Evolutionary conservation across 1,284 basidiomycete species (phyloP), one percentile per base, ranked within the genome.

Genomic region (Cutaneotrichosporon cavernicola): DNA sequence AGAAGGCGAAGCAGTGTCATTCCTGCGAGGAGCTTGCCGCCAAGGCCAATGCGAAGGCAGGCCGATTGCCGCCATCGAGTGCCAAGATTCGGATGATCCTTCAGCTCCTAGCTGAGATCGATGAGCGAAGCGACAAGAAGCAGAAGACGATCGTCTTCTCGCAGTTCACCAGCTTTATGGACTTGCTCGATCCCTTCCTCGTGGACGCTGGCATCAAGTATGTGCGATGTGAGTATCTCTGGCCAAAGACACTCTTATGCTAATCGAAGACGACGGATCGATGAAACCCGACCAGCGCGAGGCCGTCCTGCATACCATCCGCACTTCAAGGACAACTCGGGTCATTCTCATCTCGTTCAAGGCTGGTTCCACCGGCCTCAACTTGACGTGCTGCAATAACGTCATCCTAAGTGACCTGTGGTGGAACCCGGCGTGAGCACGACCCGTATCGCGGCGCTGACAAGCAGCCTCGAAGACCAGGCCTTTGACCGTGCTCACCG

Each of bases 331-430:
- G 11, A 82, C 73, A 4, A 86, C 84, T 16, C 85, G 83, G 30
- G 87, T 96, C 46, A 97, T 98, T 65, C 81, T 99, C 66, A 96
- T 98, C 67, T 97, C 93, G 0, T 96, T 98, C 87, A 97, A 97
- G 79, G 92, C 94, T 14, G 94, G 94, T 2, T 91, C 89, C 73
- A 93, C 91, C 1, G 93, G 94, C 58, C 84, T 99, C 49, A 99
- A 99, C 77, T 76, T 99, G 72, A 97, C 94, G 0, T 89, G 88
- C 60, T 98, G 96, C 81, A 96, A 93, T 79, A 91, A 94, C 69
- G 94, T 97, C 57, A 90, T 97, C 70, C 84, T 97, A 6, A 87
- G 91, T 66, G 95, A 97, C 76, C 80, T 97, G 59, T 98, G 96
- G 96, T 97, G 93, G 81, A 95, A 94, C 78, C 90, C 91, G 14